Evolutionary conservation across 495 filamentous ascomycete genomes (phyloP).

Genomic region (Usnea hakonensis): DNA sequence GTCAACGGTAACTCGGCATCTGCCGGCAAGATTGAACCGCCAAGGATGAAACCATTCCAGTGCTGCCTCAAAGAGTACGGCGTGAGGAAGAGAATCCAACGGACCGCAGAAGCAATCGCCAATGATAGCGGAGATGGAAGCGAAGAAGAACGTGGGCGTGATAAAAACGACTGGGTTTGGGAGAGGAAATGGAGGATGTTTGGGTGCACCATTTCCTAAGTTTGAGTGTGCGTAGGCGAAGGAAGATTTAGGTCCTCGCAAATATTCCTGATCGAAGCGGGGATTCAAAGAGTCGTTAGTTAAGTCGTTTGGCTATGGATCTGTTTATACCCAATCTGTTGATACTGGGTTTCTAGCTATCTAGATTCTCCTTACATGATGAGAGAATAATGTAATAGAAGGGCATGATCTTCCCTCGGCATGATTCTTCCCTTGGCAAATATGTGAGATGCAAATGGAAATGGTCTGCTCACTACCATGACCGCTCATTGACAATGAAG

Average conservation of each 20-base stretch:
- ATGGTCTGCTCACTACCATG: background rate
- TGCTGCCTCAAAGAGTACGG: conserved; percentile 48
- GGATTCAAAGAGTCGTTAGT: background rate
- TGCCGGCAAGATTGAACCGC: background rate
- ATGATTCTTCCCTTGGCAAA: background rate
- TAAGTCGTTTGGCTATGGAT: background rate
- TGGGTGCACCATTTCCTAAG: conserved; percentile 20
- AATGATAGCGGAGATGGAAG: conserved; percentile 31
- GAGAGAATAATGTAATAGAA: background rate
- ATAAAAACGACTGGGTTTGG: conserved; percentile 28
- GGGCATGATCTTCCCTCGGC: background rate
- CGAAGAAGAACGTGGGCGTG: conserved; percentile 9
- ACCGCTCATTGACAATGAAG: background rate
- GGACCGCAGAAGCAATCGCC: background rate
- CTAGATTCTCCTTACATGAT: background rate
- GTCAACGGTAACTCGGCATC: conserved; percentile 12
- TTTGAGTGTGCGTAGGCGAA: background rate
- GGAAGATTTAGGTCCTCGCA: background rate
- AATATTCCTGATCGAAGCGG: background rate
- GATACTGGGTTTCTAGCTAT: background rate
- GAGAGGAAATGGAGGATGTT: conserved; percentile 45
- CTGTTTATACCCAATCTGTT: background rate
- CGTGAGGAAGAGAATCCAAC: conserved; percentile 24
- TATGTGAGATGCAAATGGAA: background rate
- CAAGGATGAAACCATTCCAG: conserved; percentile 23